Evolutionary conservation across 257 asterid genomes (phyloP).

Genomic region (Vinca minor): DNA sequence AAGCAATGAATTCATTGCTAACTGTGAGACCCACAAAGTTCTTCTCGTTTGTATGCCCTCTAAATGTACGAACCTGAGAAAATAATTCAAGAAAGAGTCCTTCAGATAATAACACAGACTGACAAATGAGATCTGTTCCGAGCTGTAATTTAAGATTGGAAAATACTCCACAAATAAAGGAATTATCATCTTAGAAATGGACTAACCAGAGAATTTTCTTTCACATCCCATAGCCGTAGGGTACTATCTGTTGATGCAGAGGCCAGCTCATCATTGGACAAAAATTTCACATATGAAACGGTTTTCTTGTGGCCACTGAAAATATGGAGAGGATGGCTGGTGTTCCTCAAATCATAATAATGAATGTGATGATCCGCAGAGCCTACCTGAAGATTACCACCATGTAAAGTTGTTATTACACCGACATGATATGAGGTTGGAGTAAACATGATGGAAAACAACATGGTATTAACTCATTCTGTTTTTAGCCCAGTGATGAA

Average conservation of each 20-base stretch:
- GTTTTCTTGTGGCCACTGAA: constrained; percentile 39
- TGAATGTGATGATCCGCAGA: constrained; percentile 45
- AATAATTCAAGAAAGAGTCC: not conserved
- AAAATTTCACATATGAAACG: constrained; percentile 40
- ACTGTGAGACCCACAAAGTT: constrained; percentile 40
- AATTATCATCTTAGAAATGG: not conserved
- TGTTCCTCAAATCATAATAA: constrained; percentile 40
- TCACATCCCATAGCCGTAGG: constrained; percentile 38
- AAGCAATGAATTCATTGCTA: constrained; percentile 32
- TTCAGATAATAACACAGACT: not conserved
- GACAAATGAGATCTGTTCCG: not conserved
- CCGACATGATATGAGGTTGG: not conserved
- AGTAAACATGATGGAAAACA: not conserved
- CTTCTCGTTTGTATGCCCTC: constrained; percentile 47
- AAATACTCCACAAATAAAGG: constrained; percentile 11
- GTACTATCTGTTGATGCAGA: constrained; percentile 44
- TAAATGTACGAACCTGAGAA: constrained; percentile 29
- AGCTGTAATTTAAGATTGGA: not conserved
- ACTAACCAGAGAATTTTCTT: constrained; percentile 26
- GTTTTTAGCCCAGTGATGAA: not conserved
- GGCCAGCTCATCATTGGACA: constrained; percentile 40
- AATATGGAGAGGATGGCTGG: constrained; percentile 29
- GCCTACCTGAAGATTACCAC: constrained; percentile 26
- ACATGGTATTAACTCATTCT: not conserved
- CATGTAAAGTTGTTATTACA: not conserved